phyloP scores from a whole-genome alignment of 495 filamentous ascomycete genomes.

The Trichoderma reesei region DNA sequence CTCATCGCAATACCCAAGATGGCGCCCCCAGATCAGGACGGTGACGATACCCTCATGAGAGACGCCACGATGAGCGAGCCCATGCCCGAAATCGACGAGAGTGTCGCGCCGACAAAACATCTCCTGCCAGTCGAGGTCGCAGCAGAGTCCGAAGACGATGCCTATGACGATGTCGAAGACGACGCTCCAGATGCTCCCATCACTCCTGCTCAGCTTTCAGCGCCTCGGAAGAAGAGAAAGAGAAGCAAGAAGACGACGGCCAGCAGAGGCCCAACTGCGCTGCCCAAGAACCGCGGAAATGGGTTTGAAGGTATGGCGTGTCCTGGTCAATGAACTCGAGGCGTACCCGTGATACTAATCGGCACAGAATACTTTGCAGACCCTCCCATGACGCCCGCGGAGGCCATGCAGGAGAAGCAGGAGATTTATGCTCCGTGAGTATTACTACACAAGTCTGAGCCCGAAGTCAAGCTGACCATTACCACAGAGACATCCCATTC shows the following conservation, averaged over 20 bases:
- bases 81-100: not conserved
- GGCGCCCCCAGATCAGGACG: not conserved
- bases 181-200: not conserved
- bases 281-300: slow-evolving; percentile 24
- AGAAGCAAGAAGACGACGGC: slow-evolving; percentile 16
- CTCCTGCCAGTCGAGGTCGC: not conserved
- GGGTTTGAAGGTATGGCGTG: slow-evolving; percentile 35
- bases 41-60: not conserved
- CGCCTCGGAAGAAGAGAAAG: slow-evolving; percentile 22
- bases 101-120: not conserved
- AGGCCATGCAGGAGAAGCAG: slow-evolving; percentile 49
- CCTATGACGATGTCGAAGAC: not conserved
- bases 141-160: not conserved
- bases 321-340: not conserved
- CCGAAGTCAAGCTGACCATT: slow-evolving; percentile 15
- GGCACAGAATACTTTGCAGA: slow-evolving; percentile 60
- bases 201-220: not conserved
- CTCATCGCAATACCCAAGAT: not conserved
- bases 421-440: slow-evolving; percentile 46
- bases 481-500: slow-evolving; percentile 24
- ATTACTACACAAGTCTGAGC: not conserved
- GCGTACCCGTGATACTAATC: slow-evolving; percentile 10
- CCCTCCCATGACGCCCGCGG: slow-evolving; percentile 59
- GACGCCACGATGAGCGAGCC: not conserved
- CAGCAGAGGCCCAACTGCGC: slow-evolving; percentile 13